These are phyloP conservation scores for Heterococcus sp. DNA, from an alignment of 108 stramenopile genomes.

Conservation along the genomic window DNA sequence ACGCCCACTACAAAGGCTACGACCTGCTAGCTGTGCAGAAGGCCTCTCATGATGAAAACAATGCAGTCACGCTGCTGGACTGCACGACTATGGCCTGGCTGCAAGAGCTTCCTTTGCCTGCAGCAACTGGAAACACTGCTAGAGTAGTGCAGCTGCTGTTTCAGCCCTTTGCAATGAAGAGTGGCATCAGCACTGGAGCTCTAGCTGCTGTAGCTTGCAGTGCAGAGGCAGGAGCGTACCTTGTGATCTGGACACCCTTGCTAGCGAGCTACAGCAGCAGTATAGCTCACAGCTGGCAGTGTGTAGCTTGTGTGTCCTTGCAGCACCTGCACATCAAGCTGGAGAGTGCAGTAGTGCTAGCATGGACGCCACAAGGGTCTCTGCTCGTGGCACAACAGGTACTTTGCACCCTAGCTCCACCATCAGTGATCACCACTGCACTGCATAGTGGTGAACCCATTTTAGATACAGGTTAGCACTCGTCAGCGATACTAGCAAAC, in stretches of 20 bases:
- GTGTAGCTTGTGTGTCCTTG: constrained; percentile 9
- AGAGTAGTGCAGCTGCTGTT: background rate
- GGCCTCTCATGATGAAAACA: background rate
- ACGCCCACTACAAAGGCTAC: constrained; percentile 41
- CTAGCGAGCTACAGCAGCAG: constrained; percentile 17
- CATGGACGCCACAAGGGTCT: constrained; percentile 36
- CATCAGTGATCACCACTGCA: background rate
- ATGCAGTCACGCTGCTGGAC: constrained; percentile 19
- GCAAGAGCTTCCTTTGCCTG: constrained; percentile 11
- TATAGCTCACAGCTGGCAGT: constrained; percentile 32
- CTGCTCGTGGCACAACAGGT: constrained; percentile 45
- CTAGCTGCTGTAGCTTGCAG: constrained; percentile 16
- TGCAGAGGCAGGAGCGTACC: constrained; percentile 12
- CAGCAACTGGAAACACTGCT: too few relatives aligned
- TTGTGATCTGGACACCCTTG: constrained; percentile 25
- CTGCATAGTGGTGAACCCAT: background rate
- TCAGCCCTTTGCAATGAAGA: background rate
- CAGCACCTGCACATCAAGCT: constrained; percentile 7
- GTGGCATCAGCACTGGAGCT: constrained; percentile 23
- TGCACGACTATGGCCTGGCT: constrained; percentile 28
- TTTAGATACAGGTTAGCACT: background rate
- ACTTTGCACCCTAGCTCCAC: background rate
- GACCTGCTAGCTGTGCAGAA: constrained; percentile 29
- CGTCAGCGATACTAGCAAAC: background rate
- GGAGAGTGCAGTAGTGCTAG: constrained; percentile 5